phyloP scores from a whole-genome alignment of 805 yeast species.

The Saccharomycopsis malanga region DNA sequence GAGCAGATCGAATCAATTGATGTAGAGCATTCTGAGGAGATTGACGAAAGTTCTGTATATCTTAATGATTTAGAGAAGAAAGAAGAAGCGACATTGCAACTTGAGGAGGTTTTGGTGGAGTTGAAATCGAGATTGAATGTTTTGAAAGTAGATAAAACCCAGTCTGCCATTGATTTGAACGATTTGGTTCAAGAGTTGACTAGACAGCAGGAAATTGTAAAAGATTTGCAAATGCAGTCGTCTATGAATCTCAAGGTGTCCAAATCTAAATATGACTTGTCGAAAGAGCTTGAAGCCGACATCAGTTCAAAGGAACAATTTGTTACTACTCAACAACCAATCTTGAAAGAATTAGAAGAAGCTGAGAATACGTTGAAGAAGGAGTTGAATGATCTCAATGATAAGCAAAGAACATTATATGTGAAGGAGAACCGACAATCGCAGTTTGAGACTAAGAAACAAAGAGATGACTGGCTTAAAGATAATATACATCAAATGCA shows the following conservation, averaged over 20 bases:
- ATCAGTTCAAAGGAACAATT: constrained; percentile 34
- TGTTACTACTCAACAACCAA: constrained; percentile 23
- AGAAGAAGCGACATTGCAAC: constrained; percentile 42
- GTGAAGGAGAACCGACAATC: constrained; percentile 66
- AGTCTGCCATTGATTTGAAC: constrained; percentile 42
- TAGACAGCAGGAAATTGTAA: constrained; percentile 40
- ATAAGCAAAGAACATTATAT: constrained; percentile 52
- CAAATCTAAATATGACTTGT: constrained; percentile 27
- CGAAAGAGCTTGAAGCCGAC: constrained; percentile 25
- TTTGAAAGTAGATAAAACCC: constrained; percentile 48
- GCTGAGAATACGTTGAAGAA: constrained; percentile 37
- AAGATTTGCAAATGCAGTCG: constrained; percentile 36
- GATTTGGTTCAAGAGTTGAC: constrained; percentile 45
- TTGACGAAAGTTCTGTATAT: constrained; percentile 47
- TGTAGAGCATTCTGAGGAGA: constrained; percentile 42
- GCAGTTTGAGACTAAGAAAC: constrained; percentile 45
- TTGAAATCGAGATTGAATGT: constrained; percentile 45
- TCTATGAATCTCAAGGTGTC: constrained; percentile 29
- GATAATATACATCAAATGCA: constrained; percentile 39
- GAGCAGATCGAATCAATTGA: constrained; percentile 57
- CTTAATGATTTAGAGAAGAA: constrained; percentile 53
- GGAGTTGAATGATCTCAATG: constrained; percentile 35
- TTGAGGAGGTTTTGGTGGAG: constrained; percentile 40
- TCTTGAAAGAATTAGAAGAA: constrained; percentile 29
- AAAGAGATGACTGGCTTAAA: constrained; percentile 64